phyloP scores from a whole-genome alignment of 1,284 basidiomycete genomes.

The Cryptococcus sp. region DNA sequence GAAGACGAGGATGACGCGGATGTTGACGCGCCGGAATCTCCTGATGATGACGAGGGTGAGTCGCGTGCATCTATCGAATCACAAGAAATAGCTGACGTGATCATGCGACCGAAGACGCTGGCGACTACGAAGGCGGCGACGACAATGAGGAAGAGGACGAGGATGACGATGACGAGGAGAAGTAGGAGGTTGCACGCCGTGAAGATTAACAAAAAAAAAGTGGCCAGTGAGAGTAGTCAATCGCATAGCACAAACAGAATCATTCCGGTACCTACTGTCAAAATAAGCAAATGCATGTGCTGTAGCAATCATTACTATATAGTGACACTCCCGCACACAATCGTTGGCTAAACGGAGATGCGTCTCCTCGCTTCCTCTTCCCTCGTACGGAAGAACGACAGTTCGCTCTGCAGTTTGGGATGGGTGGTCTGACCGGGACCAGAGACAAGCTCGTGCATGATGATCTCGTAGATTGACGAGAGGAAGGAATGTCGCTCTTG shows the following conservation, averaged over 20 bases:
- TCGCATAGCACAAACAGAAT: background rate
- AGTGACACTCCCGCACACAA: background rate
- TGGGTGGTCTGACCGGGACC: conserved; percentile 58
- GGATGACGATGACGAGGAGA: conserved; percentile 40
- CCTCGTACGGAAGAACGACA: conserved; percentile 62
- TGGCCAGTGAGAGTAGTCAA: background rate
- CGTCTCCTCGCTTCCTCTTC: conserved; percentile 61
- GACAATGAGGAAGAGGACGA: conserved; percentile 34
- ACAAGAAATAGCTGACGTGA: background rate
- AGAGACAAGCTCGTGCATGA: conserved; percentile 72
- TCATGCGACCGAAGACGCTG: conserved; percentile 7
- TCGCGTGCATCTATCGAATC: background rate
- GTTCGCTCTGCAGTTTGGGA: conserved; percentile 61
- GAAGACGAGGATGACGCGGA: conserved; percentile 39
- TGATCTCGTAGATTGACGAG: conserved; percentile 69
- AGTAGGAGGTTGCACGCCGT: conserved; percentile 8
- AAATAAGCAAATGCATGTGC: too few relatives aligned
- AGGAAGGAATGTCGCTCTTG: conserved; percentile 67
- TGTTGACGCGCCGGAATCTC: conserved; percentile 30
- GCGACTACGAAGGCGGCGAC: conserved; percentile 22
- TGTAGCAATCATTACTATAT: too few relatives aligned
- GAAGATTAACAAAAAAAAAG: background rate
- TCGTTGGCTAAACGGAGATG: conserved; percentile 35
- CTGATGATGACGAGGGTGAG: conserved; percentile 27
- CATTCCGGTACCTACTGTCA: too few relatives aligned